Percentiles rank a stretch among this genome's conserved stretches.
phyloP scores from a whole-genome alignment of 106 monocot genomes.

The Dendrobium catenatum region DNA sequence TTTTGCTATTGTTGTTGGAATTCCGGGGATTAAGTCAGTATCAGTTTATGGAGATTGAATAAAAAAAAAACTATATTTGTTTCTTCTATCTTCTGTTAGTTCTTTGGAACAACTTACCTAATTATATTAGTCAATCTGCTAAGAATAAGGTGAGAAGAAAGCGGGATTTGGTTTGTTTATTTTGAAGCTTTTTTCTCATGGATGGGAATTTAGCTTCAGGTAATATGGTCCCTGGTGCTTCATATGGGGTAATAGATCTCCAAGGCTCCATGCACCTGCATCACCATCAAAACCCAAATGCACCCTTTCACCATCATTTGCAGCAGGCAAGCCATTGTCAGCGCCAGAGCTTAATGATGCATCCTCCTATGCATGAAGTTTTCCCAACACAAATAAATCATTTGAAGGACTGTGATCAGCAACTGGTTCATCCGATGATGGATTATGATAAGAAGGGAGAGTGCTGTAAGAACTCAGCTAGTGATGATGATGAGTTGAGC shows the following conservation, averaged over 20 bases:
- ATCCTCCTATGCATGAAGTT: slow-evolving; percentile 24
- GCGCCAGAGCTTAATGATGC: slow-evolving; percentile 14
- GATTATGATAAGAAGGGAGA: slow-evolving; percentile 16
- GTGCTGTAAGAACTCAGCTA: slow-evolving; percentile 13
- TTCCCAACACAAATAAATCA: slow-evolving; percentile 18
- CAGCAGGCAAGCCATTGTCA: slow-evolving; percentile 11
- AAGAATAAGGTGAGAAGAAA: not conserved
- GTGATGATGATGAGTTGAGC: slow-evolving; percentile 46
- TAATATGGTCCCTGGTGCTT: slow-evolving; percentile 30
- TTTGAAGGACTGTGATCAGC: not conserved
- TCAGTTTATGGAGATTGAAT: no score
- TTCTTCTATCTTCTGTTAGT: not conserved
- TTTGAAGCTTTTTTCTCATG: slow-evolving; percentile 15
- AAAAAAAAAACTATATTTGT: not conserved
- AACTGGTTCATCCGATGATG: not conserved
- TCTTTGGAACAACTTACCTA: not conserved
- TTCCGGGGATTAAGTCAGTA: not conserved
- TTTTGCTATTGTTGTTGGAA: not conserved
- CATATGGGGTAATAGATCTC: slow-evolving; percentile 30
- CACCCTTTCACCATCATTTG: slow-evolving; percentile 13
- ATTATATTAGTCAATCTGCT: not conserved
- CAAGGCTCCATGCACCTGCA: slow-evolving; percentile 36
- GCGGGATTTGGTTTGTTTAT: not conserved
- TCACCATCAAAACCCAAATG: slow-evolving; percentile 21
- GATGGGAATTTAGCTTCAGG: slow-evolving; percentile 30